Conservation (phyloP, 1,284 basidiomycete species). For the Coniophora puteana region DNA sequence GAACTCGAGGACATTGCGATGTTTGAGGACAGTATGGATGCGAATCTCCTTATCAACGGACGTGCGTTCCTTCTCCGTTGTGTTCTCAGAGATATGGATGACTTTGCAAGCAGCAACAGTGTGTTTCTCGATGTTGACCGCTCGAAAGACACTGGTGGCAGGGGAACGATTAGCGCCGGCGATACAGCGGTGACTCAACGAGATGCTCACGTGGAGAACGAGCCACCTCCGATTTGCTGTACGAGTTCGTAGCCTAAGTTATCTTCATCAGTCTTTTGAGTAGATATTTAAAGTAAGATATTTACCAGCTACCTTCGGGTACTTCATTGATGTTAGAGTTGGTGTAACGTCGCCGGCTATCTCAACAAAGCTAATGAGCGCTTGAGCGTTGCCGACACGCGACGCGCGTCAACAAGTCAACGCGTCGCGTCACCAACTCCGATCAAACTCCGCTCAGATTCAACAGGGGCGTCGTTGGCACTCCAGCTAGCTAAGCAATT, state of each 20-base stretch:
- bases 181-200: constrained; percentile 4
- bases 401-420: no score
- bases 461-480: no score
- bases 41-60: constrained; percentile 92
- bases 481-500: no score
- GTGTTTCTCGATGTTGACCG: constrained; percentile 64
- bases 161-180: constrained; percentile 1
- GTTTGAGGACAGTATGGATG: constrained; percentile 82
- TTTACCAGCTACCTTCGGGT: constrained; percentile 9
- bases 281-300: not conserved
- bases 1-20: constrained; percentile 84
- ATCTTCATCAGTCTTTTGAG: not conserved
- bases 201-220: constrained; percentile 69
- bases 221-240: constrained; percentile 79
- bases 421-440: no score
- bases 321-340: constrained; percentile 16
- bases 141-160: constrained; percentile 70
- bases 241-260: constrained; percentile 64
- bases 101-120: constrained; percentile 85
- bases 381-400: no score
- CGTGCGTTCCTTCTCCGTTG: constrained; percentile 66
- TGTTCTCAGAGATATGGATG: constrained; percentile 57
- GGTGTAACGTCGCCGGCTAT: no score
- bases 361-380: no score
- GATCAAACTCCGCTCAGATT: no score